These are phyloP conservation scores for Polyporus arcularius DNA, from an alignment of 768 basidiomycete genomes.

Conservation along the genomic window DNA sequence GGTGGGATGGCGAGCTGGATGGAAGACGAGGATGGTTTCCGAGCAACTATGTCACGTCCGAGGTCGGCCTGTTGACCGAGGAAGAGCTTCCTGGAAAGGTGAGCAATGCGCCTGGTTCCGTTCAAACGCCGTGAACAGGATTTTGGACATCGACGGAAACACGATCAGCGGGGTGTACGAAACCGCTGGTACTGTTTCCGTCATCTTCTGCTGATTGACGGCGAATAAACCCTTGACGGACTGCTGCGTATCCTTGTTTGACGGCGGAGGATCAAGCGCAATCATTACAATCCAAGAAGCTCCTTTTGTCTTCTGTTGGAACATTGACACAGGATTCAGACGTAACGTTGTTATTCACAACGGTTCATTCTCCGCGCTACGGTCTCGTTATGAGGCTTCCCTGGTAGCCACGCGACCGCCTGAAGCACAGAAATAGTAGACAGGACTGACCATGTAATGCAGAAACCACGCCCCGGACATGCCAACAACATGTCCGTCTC, in stretches of 20 bases:
- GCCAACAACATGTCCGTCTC: slow-evolving; percentile 49
- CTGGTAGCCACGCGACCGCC: neutral
- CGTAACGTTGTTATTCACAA: neutral
- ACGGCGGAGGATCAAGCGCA: neutral
- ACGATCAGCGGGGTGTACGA: neutral
- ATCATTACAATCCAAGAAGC: too few species aligned
- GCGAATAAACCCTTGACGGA: neutral
- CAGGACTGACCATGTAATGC: neutral
- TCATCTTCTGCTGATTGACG: neutral
- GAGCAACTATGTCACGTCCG: slow-evolving; percentile 87
- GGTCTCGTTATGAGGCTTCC: too few species aligned
- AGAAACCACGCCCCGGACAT: slow-evolving; percentile 44
- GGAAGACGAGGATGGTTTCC: slow-evolving; percentile 96
- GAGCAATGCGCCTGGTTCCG: slow-evolving; percentile 28
- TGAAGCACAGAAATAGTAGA: neutral
- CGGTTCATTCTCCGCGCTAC: too few species aligned
- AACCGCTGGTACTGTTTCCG: neutral
- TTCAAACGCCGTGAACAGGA: neutral
- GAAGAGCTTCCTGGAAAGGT: slow-evolving; percentile 53
- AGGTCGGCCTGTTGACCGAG: slow-evolving; percentile 56
- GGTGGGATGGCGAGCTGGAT: slow-evolving; percentile 98
- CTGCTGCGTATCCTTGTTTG: slow-evolving; percentile 2
- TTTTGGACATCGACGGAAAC: neutral
- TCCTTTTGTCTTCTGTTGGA: too few species aligned
- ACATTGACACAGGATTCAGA: neutral